Evolutionary conservation across 2,329 filamentous ascomycete genomes (phyloP), one percentile per base, ranked within the genome.

Genomic region (Monosporascus sp.): DNA sequence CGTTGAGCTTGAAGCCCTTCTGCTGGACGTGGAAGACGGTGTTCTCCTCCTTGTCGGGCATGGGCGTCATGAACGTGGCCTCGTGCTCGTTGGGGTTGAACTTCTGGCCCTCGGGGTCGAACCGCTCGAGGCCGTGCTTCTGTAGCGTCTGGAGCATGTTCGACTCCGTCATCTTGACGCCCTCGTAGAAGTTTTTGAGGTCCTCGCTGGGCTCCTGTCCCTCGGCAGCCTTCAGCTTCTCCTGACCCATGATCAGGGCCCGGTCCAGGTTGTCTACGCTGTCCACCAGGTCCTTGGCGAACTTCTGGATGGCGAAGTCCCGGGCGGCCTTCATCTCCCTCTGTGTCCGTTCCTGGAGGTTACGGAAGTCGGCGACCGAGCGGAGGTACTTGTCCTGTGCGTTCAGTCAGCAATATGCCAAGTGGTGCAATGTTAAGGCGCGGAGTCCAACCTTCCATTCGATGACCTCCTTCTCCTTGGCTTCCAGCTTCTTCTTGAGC

Each of bases 71-170:
- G 76, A 97, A 97, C 22, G 90, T 94, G 38, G 94, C 94, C 79
- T 99, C 94, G 72, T 97, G 94, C 73, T 89, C 81, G 74, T 97
- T 97, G 61, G 94, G 92, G 77, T 99, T 88, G 78, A 99, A 99
- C 74, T 90, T 91, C 70, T 94, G 87, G 63, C 85, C 81, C 60
- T 84, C 76, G 18, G 94, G 93, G 69, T 92, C 85, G 70, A 96
- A 90, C 62, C 92, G 81, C 79, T 96, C 89, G 58, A 99, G 78
- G 52, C 94, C 94, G 73, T 99, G 94, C 80, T 95, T 97, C 77
- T 89, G 86, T 60, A 99, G 80, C 18, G 93, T 96, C 68, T 79
- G 79, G 78, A 97, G 86, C 66, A 99, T 79, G 66, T 97, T 91
- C 55, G 72, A 79, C 75, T 97, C 91, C 31, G 93, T 97, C 93